These are phyloP conservation scores for Paraphoma chrysanthemicola DNA, from an alignment of 2,329 filamentous ascomycete genomes.

Conservation along the genomic window DNA sequence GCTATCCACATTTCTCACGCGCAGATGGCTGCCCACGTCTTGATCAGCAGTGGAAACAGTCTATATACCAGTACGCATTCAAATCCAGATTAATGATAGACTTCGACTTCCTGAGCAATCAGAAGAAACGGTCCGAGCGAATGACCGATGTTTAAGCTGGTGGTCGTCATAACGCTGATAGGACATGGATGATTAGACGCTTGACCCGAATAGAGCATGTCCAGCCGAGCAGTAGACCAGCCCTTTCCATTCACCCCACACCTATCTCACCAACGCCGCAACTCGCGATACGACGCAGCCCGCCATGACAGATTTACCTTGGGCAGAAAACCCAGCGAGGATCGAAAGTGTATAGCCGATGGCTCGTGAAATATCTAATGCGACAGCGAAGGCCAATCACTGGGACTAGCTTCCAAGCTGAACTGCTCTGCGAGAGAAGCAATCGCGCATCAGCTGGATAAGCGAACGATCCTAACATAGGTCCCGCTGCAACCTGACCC, in stretches of 20 bases:
- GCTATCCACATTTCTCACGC: no score
- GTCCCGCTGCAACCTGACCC: constrained; percentile 35
- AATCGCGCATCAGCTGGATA: constrained; percentile 11
- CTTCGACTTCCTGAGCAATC: neutral
- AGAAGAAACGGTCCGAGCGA: neutral
- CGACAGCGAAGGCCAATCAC: neutral
- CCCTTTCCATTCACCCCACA: constrained; percentile 33
- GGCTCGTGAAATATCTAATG: neutral
- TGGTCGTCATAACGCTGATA: constrained; percentile 6
- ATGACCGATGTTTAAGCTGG: constrained; percentile 23
- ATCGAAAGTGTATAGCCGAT: no score
- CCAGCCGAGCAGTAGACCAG: constrained; percentile 33
- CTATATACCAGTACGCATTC: no score
- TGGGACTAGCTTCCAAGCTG: neutral
- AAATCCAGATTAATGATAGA: neutral
- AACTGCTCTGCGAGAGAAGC: constrained; percentile 1
- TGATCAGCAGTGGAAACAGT: neutral
- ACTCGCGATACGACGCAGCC: constrained; percentile 5
- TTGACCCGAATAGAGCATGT: constrained; percentile 32
- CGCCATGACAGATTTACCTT: constrained; percentile 2
- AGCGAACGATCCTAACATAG: constrained; percentile 29
- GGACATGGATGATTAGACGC: neutral
- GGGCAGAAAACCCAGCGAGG: no score
- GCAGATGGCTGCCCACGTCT: neutral
- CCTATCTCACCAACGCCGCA: constrained; percentile 29